Evolutionary conservation across 1,284 basidiomycete genomes (phyloP).

Genomic region (Ceratobasidium sp.): DNA sequence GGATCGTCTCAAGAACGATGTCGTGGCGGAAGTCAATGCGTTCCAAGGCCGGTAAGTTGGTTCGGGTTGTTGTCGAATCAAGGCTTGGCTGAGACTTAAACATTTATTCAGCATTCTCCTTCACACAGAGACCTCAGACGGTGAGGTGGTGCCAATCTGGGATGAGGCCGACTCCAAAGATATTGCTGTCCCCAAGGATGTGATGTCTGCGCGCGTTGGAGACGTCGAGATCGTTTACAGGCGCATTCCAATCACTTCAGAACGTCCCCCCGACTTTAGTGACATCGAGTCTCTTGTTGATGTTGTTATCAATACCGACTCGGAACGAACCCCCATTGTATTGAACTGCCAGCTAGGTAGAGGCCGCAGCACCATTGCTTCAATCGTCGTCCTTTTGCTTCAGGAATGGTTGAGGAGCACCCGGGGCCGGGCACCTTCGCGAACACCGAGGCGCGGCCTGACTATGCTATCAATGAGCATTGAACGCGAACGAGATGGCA

Average conservation of each 20-base stretch:
- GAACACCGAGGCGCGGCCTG: slow-evolving; percentile 37
- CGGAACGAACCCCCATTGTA: slow-evolving; percentile 81
- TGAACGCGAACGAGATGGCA: slow-evolving; percentile 37
- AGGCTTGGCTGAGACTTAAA: not conserved
- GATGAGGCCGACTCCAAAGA: slow-evolving; percentile 83
- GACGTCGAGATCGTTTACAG: slow-evolving; percentile 76
- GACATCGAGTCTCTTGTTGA: slow-evolving; percentile 75
- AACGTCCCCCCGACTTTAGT: slow-evolving; percentile 57
- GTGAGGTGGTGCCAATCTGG: slow-evolving; percentile 94
- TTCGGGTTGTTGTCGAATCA: not conserved
- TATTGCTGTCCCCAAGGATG: slow-evolving; percentile 86
- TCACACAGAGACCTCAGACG: slow-evolving; percentile 89
- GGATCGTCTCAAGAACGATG: slow-evolving; percentile 90
- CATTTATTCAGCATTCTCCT: slow-evolving; percentile 69
- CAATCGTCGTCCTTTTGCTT: slow-evolving; percentile 86
- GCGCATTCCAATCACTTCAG: slow-evolving; percentile 88
- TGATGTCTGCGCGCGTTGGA: slow-evolving; percentile 73
- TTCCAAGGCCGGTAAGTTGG: slow-evolving; percentile 42
- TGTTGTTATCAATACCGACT: slow-evolving; percentile 77
- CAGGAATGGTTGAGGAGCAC: slow-evolving; percentile 77
- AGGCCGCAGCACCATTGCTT: slow-evolving; percentile 90
- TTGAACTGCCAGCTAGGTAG: slow-evolving; percentile 97
- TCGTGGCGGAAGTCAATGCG: slow-evolving; percentile 56
- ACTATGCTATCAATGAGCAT: slow-evolving; percentile 45
- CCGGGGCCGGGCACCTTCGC: slow-evolving; percentile 32